phyloP scores from a whole-genome alignment of 495 filamentous ascomycete genomes.

The Penicillium arizonense region DNA sequence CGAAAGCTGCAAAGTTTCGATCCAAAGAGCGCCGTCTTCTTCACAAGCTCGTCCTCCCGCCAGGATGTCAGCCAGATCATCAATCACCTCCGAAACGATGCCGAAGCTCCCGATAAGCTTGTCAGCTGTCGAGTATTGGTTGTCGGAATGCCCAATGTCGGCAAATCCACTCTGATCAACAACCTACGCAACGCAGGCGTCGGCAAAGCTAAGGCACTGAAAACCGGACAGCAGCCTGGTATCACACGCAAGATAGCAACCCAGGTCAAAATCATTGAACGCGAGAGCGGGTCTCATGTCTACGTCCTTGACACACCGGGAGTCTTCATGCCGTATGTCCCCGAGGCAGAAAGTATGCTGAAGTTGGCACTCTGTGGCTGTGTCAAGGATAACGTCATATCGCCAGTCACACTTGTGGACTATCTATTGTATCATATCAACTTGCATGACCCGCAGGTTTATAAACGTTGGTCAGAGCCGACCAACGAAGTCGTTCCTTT shows the following conservation, averaged over 20 bases:
- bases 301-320: slow-evolving; percentile 77
- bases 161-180: slow-evolving; percentile 87
- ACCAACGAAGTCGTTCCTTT: slow-evolving; percentile 80
- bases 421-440: slow-evolving; percentile 89
- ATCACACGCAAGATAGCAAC: slow-evolving; percentile 82
- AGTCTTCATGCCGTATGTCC: slow-evolving; percentile 90
- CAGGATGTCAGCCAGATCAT: slow-evolving; percentile 54
- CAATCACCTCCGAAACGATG: slow-evolving; percentile 50
- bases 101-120: slow-evolving; percentile 47
- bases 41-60: slow-evolving; percentile 55
- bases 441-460: slow-evolving; percentile 52
- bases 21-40: slow-evolving; percentile 57
- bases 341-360: slow-evolving; percentile 82
- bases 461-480: slow-evolving; percentile 62
- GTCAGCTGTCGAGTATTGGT: slow-evolving; percentile 77
- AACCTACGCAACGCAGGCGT: slow-evolving; percentile 69
- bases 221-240: slow-evolving; percentile 83
- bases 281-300: slow-evolving; percentile 49
- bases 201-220: slow-evolving; percentile 70
- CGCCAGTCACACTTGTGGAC: slow-evolving; percentile 73
- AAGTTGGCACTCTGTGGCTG: slow-evolving; percentile 87
- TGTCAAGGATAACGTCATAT: slow-evolving; percentile 84
- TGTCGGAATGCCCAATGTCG: slow-evolving; percentile 97
- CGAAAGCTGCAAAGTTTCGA: slow-evolving; percentile 59
- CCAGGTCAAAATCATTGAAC: slow-evolving; percentile 75